phyloP scores from a whole-genome alignment of 2,329 filamentous ascomycete species.

The Calonectria hongkongensis region DNA sequence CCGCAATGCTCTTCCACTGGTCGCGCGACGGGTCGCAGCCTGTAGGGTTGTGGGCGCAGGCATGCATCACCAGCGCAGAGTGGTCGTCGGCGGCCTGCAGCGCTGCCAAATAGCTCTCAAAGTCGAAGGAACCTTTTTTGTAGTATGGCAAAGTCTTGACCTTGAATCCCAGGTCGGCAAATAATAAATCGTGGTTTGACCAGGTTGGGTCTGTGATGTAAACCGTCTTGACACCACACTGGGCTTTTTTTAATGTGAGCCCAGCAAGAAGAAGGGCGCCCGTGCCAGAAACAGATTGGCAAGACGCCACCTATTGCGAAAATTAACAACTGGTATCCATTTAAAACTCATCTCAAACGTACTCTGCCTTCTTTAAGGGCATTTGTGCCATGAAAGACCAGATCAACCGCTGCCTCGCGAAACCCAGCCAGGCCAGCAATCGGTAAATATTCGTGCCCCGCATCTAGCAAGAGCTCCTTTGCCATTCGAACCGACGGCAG shows the following conservation, averaged over 20 bases:
- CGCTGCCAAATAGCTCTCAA: conserved; percentile 54
- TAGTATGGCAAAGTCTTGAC: conserved; percentile 61
- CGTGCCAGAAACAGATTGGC: conserved; percentile 64
- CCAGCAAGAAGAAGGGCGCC: conserved; percentile 62
- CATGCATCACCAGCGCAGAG: conserved; percentile 60
- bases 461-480: conserved; percentile 27
- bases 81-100: conserved; percentile 54
- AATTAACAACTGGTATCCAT: conserved; percentile 51
- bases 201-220: conserved; percentile 65
- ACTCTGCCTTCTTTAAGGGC: conserved; percentile 55
- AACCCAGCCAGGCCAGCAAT: conserved; percentile 32
- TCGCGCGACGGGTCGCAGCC: conserved; percentile 60
- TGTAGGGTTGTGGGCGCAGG: conserved; percentile 66
- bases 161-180: conserved; percentile 57
- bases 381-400: conserved; percentile 56
- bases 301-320: conserved; percentile 56
- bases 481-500: conserved; percentile 36
- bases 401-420: conserved; percentile 43
- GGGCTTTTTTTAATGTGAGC: conserved; percentile 55
- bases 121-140: conserved; percentile 57
- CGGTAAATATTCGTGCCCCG: conserved; percentile 36
- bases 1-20: conserved; percentile 52
- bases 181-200: conserved; percentile 64
- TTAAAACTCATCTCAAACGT: conserved; percentile 47
- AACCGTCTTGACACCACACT: conserved; percentile 53